A percentile compares a stretch with the other conserved stretches of the same genome.
Evolutionary conservation across 441 rosid genomes (phyloP).

Genomic region (Brassica balearica): DNA sequence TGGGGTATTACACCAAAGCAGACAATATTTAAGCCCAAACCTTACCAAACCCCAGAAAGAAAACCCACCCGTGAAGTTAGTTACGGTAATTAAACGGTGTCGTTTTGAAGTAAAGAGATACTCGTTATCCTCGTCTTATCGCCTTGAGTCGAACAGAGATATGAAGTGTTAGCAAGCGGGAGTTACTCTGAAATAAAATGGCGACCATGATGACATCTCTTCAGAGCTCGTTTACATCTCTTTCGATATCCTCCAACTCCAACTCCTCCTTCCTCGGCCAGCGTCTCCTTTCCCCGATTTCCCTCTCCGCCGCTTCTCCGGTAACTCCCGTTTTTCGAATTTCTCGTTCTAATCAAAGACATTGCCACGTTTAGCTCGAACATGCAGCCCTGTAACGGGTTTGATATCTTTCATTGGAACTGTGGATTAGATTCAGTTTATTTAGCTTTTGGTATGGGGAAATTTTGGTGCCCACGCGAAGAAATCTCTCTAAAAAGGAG

Average conservation of each 20-base stretch:
- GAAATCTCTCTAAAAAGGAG: too few species aligned
- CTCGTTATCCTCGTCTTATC: slow-evolving; percentile 41
- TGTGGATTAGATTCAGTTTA: neutral
- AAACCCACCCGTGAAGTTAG: too few species aligned
- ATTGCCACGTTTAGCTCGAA: slow-evolving; percentile 2
- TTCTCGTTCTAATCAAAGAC: neutral
- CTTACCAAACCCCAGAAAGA: too few species aligned
- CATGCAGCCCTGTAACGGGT: neutral
- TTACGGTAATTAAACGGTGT: too few species aligned
- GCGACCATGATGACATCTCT: slow-evolving; percentile 79
- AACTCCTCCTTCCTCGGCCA: slow-evolving; percentile 77
- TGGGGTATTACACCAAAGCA: too few species aligned
- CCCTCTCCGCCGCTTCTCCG: slow-evolving; percentile 57
- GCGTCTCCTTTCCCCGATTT: slow-evolving; percentile 55
- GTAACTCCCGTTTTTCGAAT: slow-evolving; percentile 25
- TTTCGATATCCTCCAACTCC: slow-evolving; percentile 64
- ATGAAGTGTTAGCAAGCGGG: neutral
- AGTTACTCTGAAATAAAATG: slow-evolving; percentile 45
- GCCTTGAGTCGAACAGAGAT: slow-evolving; percentile 29
- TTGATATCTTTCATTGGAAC: neutral
- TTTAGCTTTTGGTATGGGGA: neutral
- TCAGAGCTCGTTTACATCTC: slow-evolving; percentile 80
- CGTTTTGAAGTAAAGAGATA: too few species aligned
- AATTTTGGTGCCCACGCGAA: slow-evolving; percentile 3
- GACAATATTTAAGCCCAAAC: too few species aligned